Evolutionary conservation across 441 rosid genomes (phyloP), one percentile per base, ranked within the genome.

Genomic region (Cnidoscolus chayamansa): DNA sequence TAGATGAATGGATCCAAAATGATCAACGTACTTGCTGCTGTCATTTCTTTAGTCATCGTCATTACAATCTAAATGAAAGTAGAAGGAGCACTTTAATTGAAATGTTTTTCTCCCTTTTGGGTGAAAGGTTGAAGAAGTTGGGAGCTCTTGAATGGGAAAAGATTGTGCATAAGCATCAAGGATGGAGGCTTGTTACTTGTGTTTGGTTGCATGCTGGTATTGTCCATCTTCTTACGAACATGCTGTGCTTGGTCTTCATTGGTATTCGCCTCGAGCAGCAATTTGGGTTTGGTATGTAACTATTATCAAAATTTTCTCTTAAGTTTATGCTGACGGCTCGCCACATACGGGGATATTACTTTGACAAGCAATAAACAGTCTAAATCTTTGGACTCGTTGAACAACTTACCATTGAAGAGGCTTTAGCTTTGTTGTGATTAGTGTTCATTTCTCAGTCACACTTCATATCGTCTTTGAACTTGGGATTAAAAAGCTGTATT

Each of bases 201-300:
- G 82, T 89, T 69, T 91, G 97, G 97, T 79, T 95, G 71, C 99
- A 95, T 25, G 98, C 93, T 0, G 99, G 99, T 30, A 70, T 90
- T 62, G 77, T 95, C 77, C 99, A 95, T 81, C 86, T 95, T 64
- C 76, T 91, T 35, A 84, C 81, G 17, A 95, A 91, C 71, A 90
- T 95, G 95, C 72, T 91, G 70, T 82, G 91, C 82, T 68, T 93
- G 78, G 78, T 89, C 77, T 72, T 91, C 62, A 79, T 92, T 31
- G 98, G 97, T 32, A 72, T 90, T 79, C 88, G 97, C 53, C 94
- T 90, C 6, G 98, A 94, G 67, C 94, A 92, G 72, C 94, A 92
- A 73, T 92, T 94, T 67, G 97, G 98, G 63, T 92, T 89, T 25
- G 85, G 99, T 94, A 87, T 43, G 88, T 74, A 16, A n/a, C 32